phyloP scores from a whole-genome alignment of 768 basidiomycete species.

The Ramaria rubella region DNA sequence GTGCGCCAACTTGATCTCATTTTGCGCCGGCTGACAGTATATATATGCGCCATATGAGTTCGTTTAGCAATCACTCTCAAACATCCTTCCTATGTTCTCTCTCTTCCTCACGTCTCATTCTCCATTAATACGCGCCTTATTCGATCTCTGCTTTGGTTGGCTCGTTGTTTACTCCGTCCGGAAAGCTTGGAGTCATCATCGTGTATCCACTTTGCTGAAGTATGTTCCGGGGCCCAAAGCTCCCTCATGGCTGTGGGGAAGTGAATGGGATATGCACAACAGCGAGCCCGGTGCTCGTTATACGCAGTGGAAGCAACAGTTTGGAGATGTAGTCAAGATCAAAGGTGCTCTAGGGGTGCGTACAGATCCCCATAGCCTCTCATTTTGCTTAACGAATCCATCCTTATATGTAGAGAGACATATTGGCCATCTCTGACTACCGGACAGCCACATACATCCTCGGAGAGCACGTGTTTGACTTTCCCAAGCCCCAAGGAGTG shows the following conservation, averaged over 20 bases:
- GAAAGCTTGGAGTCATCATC: background rate
- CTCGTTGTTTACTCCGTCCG: background rate
- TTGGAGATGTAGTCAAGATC: constrained; percentile 50
- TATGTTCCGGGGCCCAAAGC: constrained; percentile 47
- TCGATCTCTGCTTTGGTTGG: background rate
- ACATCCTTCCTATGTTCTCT: background rate
- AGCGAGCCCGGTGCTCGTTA: constrained; percentile 48
- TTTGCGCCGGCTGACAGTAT: background rate
- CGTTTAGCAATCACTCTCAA: background rate
- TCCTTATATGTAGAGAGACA: constrained; percentile 39
- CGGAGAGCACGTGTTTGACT: constrained; percentile 47
- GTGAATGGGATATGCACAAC: constrained; percentile 52
- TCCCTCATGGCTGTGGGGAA: constrained; percentile 52
- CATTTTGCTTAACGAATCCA: background rate
- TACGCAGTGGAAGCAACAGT: constrained; percentile 44
- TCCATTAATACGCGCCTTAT: background rate
- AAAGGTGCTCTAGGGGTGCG: constrained; percentile 52
- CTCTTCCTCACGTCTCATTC: background rate
- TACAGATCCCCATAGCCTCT: background rate
- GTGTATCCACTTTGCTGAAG: constrained; percentile 22
- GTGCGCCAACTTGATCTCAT: background rate
- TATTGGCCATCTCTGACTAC: constrained; percentile 51
- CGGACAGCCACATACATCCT: constrained; percentile 49
- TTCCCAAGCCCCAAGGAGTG: constrained; percentile 58
- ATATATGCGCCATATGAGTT: background rate